Evolutionary conservation across 192 early-diverging fungal species (phyloP), one percentile per base, ranked within the genome.

Genomic region (Backusella psychrophila): DNA sequence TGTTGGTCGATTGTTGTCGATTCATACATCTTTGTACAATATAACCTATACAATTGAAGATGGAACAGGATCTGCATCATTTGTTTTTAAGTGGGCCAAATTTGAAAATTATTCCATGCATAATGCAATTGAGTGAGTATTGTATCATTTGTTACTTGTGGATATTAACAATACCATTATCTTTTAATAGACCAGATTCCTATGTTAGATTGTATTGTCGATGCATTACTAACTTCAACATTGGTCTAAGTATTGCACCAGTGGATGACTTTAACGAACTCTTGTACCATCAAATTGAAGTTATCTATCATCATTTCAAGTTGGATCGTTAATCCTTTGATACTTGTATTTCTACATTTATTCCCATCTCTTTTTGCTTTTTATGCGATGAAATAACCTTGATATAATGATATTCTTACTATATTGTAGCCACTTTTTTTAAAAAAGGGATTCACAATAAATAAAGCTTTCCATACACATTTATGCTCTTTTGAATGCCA

Each of bases 261-360:
- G 85, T 97, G 12, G 82, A 79, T 4, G 87, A 91, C 66, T 84
- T 89, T 63, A 92, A 97, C 83, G 94, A 96, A 77, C 81, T 96
- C 41, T 87, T 91, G 0, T 93, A 89, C 70, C 95, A 96, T 77
- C 85, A 85, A 42, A 72, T 96, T 35, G 90, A 93, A 69, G 88
- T 85, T 69, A 87, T 91, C 12, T 85, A 87, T 36, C 85, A 84
- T 35, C 92, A 96, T 72, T 74, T 92, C 72, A 81, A 79, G 53
- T 77, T 87, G 31, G 92, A 63, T 29, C 12, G 77, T 79, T 59
- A 77, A 72, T 29, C 72, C 80, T 70, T 72, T 81, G 80, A 75
- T 80, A 69, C 74, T 80, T 78, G 21, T 15, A 41, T 52, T 23
- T 31, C 11, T 4, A 8, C 67, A 8, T 17, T 21, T 11, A 15